phyloP scores from a whole-genome alignment of 352 stramenopile species.

The Pilasporangium apinafurcum region DNA sequence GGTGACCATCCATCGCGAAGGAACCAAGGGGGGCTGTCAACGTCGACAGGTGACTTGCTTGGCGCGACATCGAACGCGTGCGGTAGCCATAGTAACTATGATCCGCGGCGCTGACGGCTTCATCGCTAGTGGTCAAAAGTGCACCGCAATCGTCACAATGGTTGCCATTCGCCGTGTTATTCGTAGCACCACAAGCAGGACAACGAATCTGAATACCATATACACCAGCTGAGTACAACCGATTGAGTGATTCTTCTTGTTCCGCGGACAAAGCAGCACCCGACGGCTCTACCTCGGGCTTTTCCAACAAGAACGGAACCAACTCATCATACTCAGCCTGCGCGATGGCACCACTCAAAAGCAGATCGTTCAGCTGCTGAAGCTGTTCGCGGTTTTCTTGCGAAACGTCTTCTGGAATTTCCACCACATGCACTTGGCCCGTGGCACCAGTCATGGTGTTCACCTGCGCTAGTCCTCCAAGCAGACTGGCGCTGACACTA shows the following conservation, averaged over 20 bases:
- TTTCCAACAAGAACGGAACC: conserved; percentile 81
- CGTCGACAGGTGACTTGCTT: conserved; percentile 48
- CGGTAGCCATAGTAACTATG: conserved; percentile 62
- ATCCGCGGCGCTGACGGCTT: conserved; percentile 28
- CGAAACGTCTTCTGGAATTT: conserved; percentile 77
- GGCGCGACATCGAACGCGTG: conserved; percentile 47
- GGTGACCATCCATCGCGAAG: conserved; percentile 71
- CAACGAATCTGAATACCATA: conserved; percentile 87
- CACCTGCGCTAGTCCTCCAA: conserved; percentile 74
- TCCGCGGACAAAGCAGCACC: conserved; percentile 69
- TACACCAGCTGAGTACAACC: conserved; percentile 65
- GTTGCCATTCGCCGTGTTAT: conserved; percentile 87
- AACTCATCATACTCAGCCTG: conserved; percentile 85
- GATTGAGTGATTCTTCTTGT: conserved; percentile 77
- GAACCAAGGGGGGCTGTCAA: conserved; percentile 65
- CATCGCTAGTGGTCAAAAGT: conserved; percentile 73
- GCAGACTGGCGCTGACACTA: conserved; percentile 66
- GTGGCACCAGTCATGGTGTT: conserved; percentile 61
- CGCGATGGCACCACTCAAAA: conserved; percentile 76
- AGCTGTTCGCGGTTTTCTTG: conserved; percentile 85
- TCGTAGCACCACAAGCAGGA: conserved; percentile 74
- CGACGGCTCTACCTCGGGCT: conserved; percentile 41
- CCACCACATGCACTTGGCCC: conserved; percentile 73
- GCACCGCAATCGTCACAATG: conserved; percentile 84
- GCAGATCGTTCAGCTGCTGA: conserved; percentile 78